These are phyloP conservation scores for Termitomyces sp. DNA, from an alignment of 768 basidiomycete species.

Conservation along the genomic window DNA sequence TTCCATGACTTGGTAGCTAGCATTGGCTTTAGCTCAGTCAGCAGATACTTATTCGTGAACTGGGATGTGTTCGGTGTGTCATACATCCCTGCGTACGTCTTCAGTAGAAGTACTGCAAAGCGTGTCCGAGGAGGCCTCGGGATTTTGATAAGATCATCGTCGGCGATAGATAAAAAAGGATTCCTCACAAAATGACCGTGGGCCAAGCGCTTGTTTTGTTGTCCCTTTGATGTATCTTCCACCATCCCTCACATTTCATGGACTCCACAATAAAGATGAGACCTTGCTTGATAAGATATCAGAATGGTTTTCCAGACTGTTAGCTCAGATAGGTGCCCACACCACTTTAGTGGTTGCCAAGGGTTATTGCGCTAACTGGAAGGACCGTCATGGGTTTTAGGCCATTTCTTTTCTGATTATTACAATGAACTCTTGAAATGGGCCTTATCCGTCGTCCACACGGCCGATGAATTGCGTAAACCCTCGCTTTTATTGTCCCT, in stretches of 20 bases:
- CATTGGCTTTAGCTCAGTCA: neutral
- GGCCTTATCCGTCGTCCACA: neutral
- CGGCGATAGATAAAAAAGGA: neutral
- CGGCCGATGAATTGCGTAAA: conserved; percentile 5
- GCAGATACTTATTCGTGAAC: neutral
- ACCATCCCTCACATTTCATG: neutral
- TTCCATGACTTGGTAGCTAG: neutral
- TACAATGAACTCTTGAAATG: neutral
- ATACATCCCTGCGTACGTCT: neutral
- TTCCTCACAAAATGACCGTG: neutral
- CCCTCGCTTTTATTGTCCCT: neutral
- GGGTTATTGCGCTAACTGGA: neutral
- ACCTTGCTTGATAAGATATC: neutral
- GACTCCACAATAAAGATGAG: neutral
- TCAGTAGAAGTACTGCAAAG: no score
- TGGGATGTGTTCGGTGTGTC: neutral
- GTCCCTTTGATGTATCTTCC: conserved; percentile 1
- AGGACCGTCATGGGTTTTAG: neutral
- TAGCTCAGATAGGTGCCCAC: neutral
- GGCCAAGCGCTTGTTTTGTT: neutral
- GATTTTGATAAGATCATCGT: neutral
- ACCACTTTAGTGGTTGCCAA: neutral
- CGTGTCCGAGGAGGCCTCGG: neutral
- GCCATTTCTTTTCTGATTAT: neutral
- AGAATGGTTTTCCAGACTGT: neutral